phyloP scores from a whole-genome alignment of 2,329 filamentous ascomycete genomes.

The Fusarium cicatricum region DNA sequence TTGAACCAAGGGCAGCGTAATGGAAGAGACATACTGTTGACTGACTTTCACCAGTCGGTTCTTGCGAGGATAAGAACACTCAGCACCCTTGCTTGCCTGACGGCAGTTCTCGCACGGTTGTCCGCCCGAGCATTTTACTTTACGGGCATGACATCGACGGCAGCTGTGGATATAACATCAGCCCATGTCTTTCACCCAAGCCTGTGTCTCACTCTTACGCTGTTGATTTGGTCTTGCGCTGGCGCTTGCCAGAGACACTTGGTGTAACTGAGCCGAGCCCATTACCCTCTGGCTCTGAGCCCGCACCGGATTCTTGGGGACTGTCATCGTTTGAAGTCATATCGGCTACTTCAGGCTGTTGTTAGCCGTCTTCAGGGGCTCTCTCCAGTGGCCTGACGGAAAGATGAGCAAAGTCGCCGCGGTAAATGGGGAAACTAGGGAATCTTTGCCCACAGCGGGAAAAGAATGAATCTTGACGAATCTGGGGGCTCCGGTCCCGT shows the following conservation, averaged over 20 bases:
- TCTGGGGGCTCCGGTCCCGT: slow-evolving; percentile 11
- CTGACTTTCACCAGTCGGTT: slow-evolving; percentile 46
- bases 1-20: fast-evolving
- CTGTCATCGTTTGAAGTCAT: slow-evolving; percentile 27
- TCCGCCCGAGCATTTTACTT: slow-evolving; percentile 48
- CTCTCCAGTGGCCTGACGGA: slow-evolving; percentile 10
- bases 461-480: neutral
- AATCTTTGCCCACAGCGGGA: neutral
- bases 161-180: slow-evolving; percentile 31
- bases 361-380: neutral
- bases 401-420: neutral
- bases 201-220: slow-evolving; percentile 24
- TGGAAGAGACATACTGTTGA: slow-evolving; percentile 37
- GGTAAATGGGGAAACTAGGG: neutral
- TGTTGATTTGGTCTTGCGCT: slow-evolving; percentile 39
- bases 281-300: slow-evolving; percentile 32
- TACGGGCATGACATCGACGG: slow-evolving; percentile 45
- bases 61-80: slow-evolving; percentile 47
- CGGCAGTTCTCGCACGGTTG: slow-evolving; percentile 46
- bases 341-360: slow-evolving; percentile 8
- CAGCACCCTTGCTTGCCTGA: slow-evolving; percentile 42
- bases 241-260: slow-evolving; percentile 18
- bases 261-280: slow-evolving; percentile 21
- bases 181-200: neutral
- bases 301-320: slow-evolving; percentile 20